A percentile compares a stretch with the other conserved stretches of the same genome.
These are phyloP conservation scores for Kondoa subrosea DNA, from an alignment of 768 basidiomycete genomes.

Conservation along the genomic window DNA sequence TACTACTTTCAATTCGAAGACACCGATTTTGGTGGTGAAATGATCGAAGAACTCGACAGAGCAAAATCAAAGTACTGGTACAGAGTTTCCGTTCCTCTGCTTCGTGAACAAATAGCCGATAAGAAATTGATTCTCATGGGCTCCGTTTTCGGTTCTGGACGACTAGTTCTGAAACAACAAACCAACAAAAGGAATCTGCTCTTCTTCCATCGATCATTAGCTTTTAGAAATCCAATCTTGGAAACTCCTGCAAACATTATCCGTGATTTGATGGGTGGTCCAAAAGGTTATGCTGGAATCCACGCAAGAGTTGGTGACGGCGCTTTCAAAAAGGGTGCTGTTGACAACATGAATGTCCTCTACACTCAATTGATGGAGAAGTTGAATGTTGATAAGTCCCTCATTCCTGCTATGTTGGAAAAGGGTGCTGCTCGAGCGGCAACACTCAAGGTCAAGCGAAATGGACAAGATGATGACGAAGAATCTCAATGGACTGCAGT, in stretches of 20 bases:
- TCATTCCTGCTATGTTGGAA: slow-evolving; percentile 34
- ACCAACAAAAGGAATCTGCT: not conserved
- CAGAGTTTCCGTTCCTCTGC: slow-evolving; percentile 17
- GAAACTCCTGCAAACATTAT: slow-evolving; percentile 6
- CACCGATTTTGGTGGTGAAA: slow-evolving; percentile 22
- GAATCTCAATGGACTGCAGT: not conserved
- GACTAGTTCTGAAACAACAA: slow-evolving; percentile 39
- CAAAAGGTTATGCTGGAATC: not conserved
- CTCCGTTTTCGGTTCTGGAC: slow-evolving; percentile 56
- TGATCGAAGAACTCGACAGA: slow-evolving; percentile 8
- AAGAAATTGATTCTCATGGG: slow-evolving; percentile 51
- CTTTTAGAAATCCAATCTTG: slow-evolving; percentile 1
- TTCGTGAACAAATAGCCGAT: slow-evolving; percentile 31
- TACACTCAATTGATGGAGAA: slow-evolving; percentile 43
- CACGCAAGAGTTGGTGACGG: slow-evolving; percentile 9
- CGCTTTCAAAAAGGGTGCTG: slow-evolving; percentile 19
- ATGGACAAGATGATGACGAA: not conserved
- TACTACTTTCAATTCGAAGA: slow-evolving; percentile 52
- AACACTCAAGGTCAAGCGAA: not conserved
- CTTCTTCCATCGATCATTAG: slow-evolving; percentile 5
- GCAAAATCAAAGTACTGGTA: slow-evolving; percentile 4
- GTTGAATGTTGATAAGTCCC: slow-evolving; percentile 40
- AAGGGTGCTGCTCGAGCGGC: slow-evolving; percentile 2
- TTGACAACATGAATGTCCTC: slow-evolving; percentile 29
- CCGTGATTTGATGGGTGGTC: not conserved